Evolutionary conservation across 2,329 filamentous ascomycete species (phyloP), one percentile per base, ranked within the genome.

Genomic region (Mollisiaceae sp.): DNA sequence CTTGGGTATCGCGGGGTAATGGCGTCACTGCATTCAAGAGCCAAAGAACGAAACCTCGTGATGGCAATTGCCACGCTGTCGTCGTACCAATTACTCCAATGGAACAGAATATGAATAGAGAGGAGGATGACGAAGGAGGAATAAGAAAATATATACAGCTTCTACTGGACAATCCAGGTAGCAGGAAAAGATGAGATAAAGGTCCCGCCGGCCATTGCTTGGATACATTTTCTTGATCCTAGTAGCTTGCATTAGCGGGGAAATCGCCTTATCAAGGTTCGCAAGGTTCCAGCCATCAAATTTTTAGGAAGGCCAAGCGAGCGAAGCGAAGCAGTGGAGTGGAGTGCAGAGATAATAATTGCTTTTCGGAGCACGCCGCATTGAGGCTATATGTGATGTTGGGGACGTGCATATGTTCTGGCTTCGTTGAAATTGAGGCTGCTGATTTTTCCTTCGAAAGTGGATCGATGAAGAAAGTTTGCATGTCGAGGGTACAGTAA

Each of bases 1-100:
- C 45, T 50, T 50, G 45, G 45, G 45, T 50, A 63, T 63, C 18
- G 60, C 60, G 60, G 60, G 60, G 60, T 63, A 63, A 58, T 58
- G 54, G 41, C 60, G 52, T 63, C 60, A 63, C 60, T 43, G 4
- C 6, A 45, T 20, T n/a, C 43, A 45, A 2, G 3, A 12, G 38
- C 41, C 27, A 32, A 32, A 32, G 27, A 43, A 43, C 5, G 41
- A 15, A n/a, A 43, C 41, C 45, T 50, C 45, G 45, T 50, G n/a
- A 50, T 50, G 22, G 20, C 45, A 50, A 50, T 50, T 50, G 45
- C 45, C 45, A 54, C 50, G 3, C 8, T 1, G 22, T 54, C 12
- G 24, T 54, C 50, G 27, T 18, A 32, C 27, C 12, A 24, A 27
- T 41, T 39, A 12, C 38, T 55, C 58, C 50, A 58, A 39, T 36